Evolutionary conservation across 129 eudicot species (phyloP), one percentile per base, ranked within the genome.

Genomic region (Arctium minus): DNA sequence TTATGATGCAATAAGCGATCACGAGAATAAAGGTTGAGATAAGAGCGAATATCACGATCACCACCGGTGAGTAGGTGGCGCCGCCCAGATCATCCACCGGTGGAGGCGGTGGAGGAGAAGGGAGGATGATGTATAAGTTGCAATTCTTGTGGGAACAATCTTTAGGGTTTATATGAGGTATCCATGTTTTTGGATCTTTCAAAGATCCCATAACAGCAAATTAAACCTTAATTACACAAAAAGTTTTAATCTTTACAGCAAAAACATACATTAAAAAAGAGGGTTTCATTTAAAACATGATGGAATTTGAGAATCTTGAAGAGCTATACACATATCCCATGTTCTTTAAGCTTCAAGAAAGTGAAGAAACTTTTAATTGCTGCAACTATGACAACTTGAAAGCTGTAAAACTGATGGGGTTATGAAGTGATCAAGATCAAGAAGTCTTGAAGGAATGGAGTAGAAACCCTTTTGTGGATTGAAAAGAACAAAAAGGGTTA

Each of bases 101-200:
- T 27, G 82, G 82, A 27, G 92, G 82, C 27, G 92, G 92, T 0
- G 94, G 90, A 38, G 97, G 93, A 48, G 97, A 91, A 78, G 97
- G 90, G 30, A 92, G 86, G 81, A 86, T 78, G 53, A 81, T 78
- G 74, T 85, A 85, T 78, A 86, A 62, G 80, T 85, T 89, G 83
- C 98, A 93, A 48, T 91, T 76, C 33, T 91, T 88, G 29, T 88
- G 85, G 36, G 97, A 88, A 80, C 98, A 93, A 76, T 91, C 93
- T 76, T 84, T 86, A 15, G 91, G 87, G 76, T 85, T 88, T 78
- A 89, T 86, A 69, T 88, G 81, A 15, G 94, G 97, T 40, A 84
- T 88, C 91, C 90, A 89, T 75, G 89, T 60, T 82, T 90, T 92
- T 31, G 94, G 90, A 70, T 82, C 88, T 67, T 71, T 84, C 48